Percentiles rank a stretch among this genome's conserved stretches.
These are phyloP conservation scores for Candida sp. DNA, from an alignment of 1,139 yeast species.

Conservation along the genomic window DNA sequence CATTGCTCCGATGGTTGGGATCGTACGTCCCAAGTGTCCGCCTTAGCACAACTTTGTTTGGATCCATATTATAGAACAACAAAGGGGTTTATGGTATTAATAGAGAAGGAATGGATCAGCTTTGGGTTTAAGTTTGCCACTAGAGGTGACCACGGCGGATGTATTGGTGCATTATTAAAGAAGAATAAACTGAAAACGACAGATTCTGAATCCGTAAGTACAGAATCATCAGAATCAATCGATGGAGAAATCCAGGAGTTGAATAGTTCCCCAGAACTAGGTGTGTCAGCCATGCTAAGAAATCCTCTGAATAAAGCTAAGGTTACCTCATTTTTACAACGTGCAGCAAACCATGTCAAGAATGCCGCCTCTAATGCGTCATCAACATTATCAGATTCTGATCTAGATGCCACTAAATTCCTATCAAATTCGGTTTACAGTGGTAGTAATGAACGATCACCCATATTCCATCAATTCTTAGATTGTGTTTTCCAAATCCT, in stretches of 20 bases:
- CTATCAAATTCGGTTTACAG: constrained; percentile 23
- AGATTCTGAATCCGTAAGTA: constrained; percentile 9
- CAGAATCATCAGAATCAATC: constrained; percentile 10
- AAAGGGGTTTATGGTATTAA: constrained; percentile 78
- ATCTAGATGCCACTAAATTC: constrained; percentile 7
- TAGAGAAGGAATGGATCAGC: constrained; percentile 95
- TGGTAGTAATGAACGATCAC: constrained; percentile 60
- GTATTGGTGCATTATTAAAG: constrained; percentile 37
- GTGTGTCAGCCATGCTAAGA: background rate
- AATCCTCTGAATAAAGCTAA: constrained; percentile 9
- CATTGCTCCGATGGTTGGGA: constrained; percentile 99
- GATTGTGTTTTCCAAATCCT: constrained; percentile 84
- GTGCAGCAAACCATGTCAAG: constrained; percentile 43
- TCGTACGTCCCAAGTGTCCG: constrained; percentile 85
- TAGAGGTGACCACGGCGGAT: constrained; percentile 70
- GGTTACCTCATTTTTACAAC: constrained; percentile 26
- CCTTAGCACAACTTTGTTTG: constrained; percentile 79
- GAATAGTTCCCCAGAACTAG: constrained; percentile 8
- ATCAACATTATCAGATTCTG: constrained; percentile 9
- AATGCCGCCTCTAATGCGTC: constrained; percentile 29
- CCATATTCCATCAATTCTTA: constrained; percentile 89
- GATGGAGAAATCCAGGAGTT: constrained; percentile 5
- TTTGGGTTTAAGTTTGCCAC: constrained; percentile 92
- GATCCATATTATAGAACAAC: constrained; percentile 89
- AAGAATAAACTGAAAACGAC: constrained; percentile 13